Percentiles rank a stretch among this genome's conserved stretches.
Conservation (phyloP, 2,329 filamentous ascomycete species). For the Rhytidhysteron rufulum region DNA sequence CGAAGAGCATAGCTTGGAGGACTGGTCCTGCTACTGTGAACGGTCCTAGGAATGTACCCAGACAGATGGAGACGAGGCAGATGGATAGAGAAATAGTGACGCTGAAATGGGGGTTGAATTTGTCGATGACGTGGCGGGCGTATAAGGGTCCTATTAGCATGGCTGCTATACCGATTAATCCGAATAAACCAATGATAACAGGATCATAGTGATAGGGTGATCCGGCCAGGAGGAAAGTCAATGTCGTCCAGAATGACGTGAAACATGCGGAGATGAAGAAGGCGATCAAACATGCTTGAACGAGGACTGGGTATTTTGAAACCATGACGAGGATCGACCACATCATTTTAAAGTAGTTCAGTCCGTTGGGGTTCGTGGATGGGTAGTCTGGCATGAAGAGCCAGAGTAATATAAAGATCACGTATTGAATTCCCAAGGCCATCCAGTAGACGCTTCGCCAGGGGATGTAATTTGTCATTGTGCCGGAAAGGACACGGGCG, state of each 20-base stretch:
- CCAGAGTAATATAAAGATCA: slow-evolving; percentile 63
- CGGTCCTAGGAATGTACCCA: slow-evolving; percentile 67
- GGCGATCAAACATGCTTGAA: slow-evolving; percentile 65
- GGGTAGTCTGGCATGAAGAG: slow-evolving; percentile 79
- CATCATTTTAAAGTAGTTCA: slow-evolving; percentile 64
- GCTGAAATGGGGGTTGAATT: slow-evolving; percentile 64
- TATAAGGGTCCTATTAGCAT: slow-evolving; percentile 68
- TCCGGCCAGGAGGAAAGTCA: slow-evolving; percentile 73
- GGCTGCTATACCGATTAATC: slow-evolving; percentile 68
- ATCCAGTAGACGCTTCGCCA: slow-evolving; percentile 82
- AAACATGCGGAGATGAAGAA: slow-evolving; percentile 62
- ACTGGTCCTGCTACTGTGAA: slow-evolving; percentile 68
- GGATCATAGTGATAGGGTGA: slow-evolving; percentile 66
- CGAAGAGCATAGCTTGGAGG: slow-evolving; percentile 66
- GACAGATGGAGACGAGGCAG: slow-evolving; percentile 57
- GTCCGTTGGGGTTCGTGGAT: slow-evolving; percentile 61
- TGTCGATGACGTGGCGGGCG: slow-evolving; percentile 66
- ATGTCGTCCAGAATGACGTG: slow-evolving; percentile 68
- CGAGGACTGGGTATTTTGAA: slow-evolving; percentile 61
- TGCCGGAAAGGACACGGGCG: slow-evolving; percentile 70
- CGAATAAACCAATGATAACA: slow-evolving; percentile 71
- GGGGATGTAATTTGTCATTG: slow-evolving; percentile 67
- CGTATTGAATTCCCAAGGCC: slow-evolving; percentile 65
- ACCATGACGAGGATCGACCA: slow-evolving; percentile 63
- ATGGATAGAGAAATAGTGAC: slow-evolving; percentile 60